Evolutionary conservation across 2,329 filamentous ascomycete species (phyloP).

Genomic region (Alternaria conjuncta): DNA sequence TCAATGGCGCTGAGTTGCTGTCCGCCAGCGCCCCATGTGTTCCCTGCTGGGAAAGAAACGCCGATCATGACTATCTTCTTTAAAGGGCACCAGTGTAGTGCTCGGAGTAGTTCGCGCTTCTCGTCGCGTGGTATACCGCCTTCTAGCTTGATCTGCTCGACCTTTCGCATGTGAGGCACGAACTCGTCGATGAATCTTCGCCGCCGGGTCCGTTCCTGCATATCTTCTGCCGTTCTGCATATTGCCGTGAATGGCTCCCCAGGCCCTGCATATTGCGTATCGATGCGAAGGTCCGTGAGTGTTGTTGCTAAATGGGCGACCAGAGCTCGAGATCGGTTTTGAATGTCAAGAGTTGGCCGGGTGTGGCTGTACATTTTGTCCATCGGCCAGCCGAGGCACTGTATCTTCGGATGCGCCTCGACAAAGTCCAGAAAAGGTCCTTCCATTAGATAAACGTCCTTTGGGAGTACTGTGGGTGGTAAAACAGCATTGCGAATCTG

Average conservation of each 20-base stretch:
- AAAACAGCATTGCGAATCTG: constrained; percentile 55
- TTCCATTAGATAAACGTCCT: constrained; percentile 47
- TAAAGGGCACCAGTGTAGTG: constrained; percentile 50
- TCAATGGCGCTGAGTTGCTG: constrained; percentile 40
- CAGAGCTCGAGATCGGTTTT: constrained; percentile 33
- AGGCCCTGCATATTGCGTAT: constrained; percentile 41
- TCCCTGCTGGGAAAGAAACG: constrained; percentile 51
- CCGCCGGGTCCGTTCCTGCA: constrained; percentile 34
- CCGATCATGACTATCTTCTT: constrained; percentile 57
- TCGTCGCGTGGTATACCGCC: constrained; percentile 56
- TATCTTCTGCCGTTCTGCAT: constrained; percentile 16
- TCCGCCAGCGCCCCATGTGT: constrained; percentile 53
- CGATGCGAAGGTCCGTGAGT: constrained; percentile 52
- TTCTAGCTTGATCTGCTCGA: constrained; percentile 55
- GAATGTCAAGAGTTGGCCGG: constrained; percentile 30
- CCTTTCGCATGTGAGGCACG: constrained; percentile 49
- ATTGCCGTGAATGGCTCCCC: constrained; percentile 44
- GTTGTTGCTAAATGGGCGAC: constrained; percentile 50
- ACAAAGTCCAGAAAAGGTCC: constrained; percentile 51
- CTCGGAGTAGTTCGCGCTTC: constrained; percentile 53
- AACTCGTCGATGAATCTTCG: constrained; percentile 53
- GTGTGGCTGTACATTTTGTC: constrained; percentile 52
- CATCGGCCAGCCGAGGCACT: constrained; percentile 56
- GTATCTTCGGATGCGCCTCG: constrained; percentile 52
- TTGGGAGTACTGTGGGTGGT: constrained; percentile 44